Percentiles rank a stretch among this genome's conserved stretches.
Conservation (phyloP, 306 rosid genomes). For the Quercus engelmannii region DNA sequence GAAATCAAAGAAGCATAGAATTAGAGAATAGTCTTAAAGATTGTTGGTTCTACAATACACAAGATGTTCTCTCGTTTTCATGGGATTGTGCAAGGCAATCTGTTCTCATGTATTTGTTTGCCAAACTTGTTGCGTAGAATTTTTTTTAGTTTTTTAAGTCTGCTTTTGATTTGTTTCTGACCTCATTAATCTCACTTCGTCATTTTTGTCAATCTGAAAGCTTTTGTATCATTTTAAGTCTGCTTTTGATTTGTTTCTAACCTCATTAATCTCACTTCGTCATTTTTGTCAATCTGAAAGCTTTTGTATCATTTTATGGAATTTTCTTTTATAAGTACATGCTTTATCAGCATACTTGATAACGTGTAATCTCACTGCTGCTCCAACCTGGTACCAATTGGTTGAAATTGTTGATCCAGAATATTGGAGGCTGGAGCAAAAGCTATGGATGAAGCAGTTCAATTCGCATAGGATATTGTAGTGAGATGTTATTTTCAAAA, state of each 20-base stretch:
- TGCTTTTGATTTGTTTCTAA: neutral
- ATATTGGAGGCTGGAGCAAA: too few relatives aligned
- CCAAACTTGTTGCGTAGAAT: neutral
- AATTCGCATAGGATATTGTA: too few relatives aligned
- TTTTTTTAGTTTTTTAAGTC: neutral
- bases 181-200: neutral
- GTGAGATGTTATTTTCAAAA: too few relatives aligned
- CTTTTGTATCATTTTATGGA: neutral
- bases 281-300: neutral
- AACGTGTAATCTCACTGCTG: too few relatives aligned
- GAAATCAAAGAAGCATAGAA: slow-evolving; percentile 41
- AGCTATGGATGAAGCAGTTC: too few relatives aligned
- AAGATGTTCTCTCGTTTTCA: neutral
- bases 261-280: neutral
- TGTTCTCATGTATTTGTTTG: slow-evolving; percentile 24
- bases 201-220: neutral
- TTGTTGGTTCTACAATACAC: neutral
- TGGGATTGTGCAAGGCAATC: neutral
- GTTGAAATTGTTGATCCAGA: too few relatives aligned
- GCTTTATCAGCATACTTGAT: neutral
- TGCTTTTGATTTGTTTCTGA: neutral
- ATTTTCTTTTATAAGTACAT: neutral
- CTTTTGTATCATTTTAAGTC: neutral
- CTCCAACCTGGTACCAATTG: too few relatives aligned
- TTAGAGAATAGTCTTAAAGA: slow-evolving; percentile 31